phyloP scores from a whole-genome alignment of 2,329 filamentous ascomycete species.

The Sarocladium kiliense region DNA sequence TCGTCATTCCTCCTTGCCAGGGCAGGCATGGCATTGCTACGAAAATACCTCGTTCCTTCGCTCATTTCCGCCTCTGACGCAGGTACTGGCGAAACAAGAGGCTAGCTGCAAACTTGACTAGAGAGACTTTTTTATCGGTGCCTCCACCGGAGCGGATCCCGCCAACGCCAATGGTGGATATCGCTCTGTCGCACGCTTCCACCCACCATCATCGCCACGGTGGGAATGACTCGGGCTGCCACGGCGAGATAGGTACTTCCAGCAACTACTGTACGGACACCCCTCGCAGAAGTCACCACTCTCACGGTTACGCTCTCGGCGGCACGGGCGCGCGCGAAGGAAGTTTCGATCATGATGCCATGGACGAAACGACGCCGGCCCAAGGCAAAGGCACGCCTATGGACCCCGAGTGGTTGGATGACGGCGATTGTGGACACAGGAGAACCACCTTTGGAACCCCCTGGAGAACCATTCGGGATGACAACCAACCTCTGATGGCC shows the following conservation, averaged over 20 bases:
- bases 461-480: constrained; percentile 17
- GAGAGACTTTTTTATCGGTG: constrained; percentile 5
- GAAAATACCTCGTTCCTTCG: constrained; percentile 6
- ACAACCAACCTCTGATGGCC: constrained; percentile 1
- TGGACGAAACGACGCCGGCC: constrained; percentile 8
- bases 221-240: constrained; percentile 5
- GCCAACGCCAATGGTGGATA: background rate
- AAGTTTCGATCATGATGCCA: constrained; percentile 6
- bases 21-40: constrained; percentile 4
- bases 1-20: background rate
- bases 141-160: constrained; percentile 5
- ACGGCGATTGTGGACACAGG: constrained; percentile 7
- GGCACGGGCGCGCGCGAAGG: background rate
- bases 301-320: background rate
- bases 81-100: constrained; percentile 4
- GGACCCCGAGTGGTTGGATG: constrained; percentile 9
- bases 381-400: background rate
- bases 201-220: constrained; percentile 7
- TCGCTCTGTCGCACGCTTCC: background rate
- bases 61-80: background rate
- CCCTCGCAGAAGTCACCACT: background rate
- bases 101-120: background rate
- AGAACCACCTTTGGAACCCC: background rate
- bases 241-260: constrained; percentile 1
- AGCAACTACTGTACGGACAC: background rate